phyloP scores from a whole-genome alignment of 768 basidiomycete genomes.

The Mycena sanguinolenta region DNA sequence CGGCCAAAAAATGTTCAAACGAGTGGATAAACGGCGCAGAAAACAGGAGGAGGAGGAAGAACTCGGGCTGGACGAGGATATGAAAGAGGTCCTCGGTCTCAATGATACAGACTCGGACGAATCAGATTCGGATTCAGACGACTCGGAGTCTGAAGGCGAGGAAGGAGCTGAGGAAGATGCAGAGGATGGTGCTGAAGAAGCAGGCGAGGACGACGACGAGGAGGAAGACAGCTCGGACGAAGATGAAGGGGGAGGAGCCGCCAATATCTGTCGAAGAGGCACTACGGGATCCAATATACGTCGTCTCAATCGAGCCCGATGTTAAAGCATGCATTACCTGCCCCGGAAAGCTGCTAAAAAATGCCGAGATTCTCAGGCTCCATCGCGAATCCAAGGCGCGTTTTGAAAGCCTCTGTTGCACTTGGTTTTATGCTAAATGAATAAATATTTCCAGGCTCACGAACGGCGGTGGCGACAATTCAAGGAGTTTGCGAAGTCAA shows the following conservation, averaged over 20 bases:
- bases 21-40: slow-evolving; percentile 75
- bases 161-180: slow-evolving; percentile 27
- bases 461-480: slow-evolving; percentile 59
- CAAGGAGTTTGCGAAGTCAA: slow-evolving; percentile 61
- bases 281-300: slow-evolving; percentile 73
- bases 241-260: slow-evolving; percentile 51
- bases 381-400: slow-evolving; percentile 77
- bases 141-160: slow-evolving; percentile 50
- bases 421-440: slow-evolving; percentile 14
- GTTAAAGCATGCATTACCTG: slow-evolving; percentile 75
- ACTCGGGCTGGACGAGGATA: slow-evolving; percentile 73
- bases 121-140: slow-evolving; percentile 67
- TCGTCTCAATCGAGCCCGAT: slow-evolving; percentile 67
- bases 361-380: slow-evolving; percentile 63
- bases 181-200: slow-evolving; percentile 18
- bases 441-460: slow-evolving; percentile 67
- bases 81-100: slow-evolving; percentile 73
- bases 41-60: slow-evolving; percentile 75
- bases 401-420: slow-evolving; percentile 43
- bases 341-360: slow-evolving; percentile 80
- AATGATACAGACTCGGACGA: slow-evolving; percentile 85
- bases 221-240: slow-evolving; percentile 44
- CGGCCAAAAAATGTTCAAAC: slow-evolving; percentile 77
- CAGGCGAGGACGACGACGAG: slow-evolving; percentile 34
- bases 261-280: slow-evolving; percentile 70